Base-by-base conservation (phyloP, 2,329 filamentous ascomycete genomes). In the Sordariomycetes sp. region DNA sequence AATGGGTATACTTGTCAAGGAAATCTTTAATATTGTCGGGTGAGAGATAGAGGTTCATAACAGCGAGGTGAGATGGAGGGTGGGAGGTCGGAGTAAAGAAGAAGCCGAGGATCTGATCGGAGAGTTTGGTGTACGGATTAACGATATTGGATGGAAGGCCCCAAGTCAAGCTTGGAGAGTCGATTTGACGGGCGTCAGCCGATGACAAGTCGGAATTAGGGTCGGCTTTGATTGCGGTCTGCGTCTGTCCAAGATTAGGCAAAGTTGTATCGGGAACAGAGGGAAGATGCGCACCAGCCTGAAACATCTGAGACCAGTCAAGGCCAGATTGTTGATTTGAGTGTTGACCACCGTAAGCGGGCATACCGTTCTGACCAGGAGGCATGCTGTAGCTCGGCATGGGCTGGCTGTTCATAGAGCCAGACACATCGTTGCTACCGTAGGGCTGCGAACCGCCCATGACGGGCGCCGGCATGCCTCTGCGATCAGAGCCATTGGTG, bases 291-390 rank as follows among this genome's bases (percentile, higher is more conserved):
- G 74, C 69, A 71, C 77, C 78, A 65, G 78, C 61, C 65, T 79
- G 80, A 66, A 85, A 85, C 76, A 86, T 82, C 56, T 81, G 73
- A 52, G 79, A 72, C 82, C 82, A 86, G 63, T 86, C 81, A 65
- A 82, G 64, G 65, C 70, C 61, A 55, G 68, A 65, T 62, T 72
- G 68, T 61, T 78, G 74, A 58, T 70, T 70, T 59, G 69, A 62
- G 60, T 70, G 72, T 47, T 72, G 71, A 53, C 64, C 66, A 51
- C 64, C 68, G 57, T 76, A 76, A 65, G 77, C 75, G 42, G 70
- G 70, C 67, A 78, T 72, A 52, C 74, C 75, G 51, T 75, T 78
- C 60, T 79, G 71, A 50, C 61, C 63, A 46, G 68, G 70, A 37
- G 70, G 68, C 71, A 80, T 72, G 59, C 64, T 78, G 61, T 78